These are phyloP conservation scores for Boletus rubroflammeus DNA, from an alignment of 768 basidiomycete species.

Conservation along the genomic window DNA sequence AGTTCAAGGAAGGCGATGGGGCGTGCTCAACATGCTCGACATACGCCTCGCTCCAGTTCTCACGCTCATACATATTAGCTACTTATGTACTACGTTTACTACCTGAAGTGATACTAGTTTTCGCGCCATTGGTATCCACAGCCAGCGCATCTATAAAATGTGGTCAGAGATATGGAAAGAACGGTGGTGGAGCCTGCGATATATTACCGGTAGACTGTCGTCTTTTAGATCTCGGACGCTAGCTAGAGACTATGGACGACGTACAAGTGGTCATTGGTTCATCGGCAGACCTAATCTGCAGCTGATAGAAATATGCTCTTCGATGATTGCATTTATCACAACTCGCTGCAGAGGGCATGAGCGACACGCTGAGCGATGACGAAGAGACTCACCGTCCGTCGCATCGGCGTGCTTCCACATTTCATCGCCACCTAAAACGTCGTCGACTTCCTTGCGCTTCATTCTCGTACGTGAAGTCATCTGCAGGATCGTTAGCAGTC, in stretches of 20 bases:
- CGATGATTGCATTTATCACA: conserved; percentile 81
- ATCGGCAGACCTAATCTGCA: conserved; percentile 93
- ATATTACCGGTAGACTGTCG: conserved; percentile 65
- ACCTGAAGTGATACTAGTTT: too few species aligned
- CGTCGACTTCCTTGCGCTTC: conserved; percentile 89
- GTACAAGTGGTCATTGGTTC: conserved; percentile 73
- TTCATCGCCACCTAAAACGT: conserved; percentile 91
- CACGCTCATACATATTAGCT: too few species aligned
- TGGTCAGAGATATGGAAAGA: background rate
- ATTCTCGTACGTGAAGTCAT: conserved; percentile 89
- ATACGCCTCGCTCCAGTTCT: conserved; percentile 12
- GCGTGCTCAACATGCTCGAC: conserved; percentile 20
- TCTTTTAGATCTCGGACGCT: conserved; percentile 1
- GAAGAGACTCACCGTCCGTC: conserved; percentile 55
- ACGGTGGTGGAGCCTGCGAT: background rate
- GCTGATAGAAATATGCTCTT: conserved; percentile 89
- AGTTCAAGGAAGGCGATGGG: conserved; percentile 11
- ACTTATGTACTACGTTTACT: too few species aligned
- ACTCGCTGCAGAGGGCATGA: conserved; percentile 36
- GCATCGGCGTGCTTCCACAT: conserved; percentile 93
- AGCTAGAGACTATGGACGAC: conserved; percentile 1
- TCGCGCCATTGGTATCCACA: conserved; percentile 72
- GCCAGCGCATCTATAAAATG: conserved; percentile 47
- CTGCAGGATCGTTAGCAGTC: conserved; percentile 35
- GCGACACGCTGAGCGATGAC: background rate